A percentile compares a stretch with the other conserved stretches of the same genome.
These are phyloP conservation scores for Gloeophyllum trabeum DNA, from an alignment of 768 basidiomycete genomes.

Conservation along the genomic window DNA sequence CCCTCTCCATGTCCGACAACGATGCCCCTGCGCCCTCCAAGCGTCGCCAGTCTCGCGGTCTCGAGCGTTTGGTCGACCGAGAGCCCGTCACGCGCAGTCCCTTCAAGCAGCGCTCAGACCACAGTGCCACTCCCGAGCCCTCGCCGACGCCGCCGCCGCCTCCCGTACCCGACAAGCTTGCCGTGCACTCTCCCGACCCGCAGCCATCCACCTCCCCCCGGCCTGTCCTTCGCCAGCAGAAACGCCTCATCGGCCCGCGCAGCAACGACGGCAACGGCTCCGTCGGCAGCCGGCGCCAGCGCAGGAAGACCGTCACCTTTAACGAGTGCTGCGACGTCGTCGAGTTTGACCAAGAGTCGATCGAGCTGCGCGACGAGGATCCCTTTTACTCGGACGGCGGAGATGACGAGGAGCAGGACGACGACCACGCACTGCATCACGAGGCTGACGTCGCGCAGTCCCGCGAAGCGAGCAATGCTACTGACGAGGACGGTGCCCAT, in stretches of 20 bases:
- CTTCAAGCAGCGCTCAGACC: slow-evolving; percentile 34
- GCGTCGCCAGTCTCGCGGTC: slow-evolving; percentile 64
- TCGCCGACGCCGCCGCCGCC: slow-evolving; percentile 6
- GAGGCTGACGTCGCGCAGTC: slow-evolving; percentile 8
- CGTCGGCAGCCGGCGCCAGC: slow-evolving; percentile 29
- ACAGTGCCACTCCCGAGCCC: slow-evolving; percentile 7
- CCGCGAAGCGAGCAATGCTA: slow-evolving; percentile 6
- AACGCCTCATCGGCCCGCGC: slow-evolving; percentile 69
- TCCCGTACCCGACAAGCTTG: slow-evolving; percentile 11
- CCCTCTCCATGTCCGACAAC: slow-evolving; percentile 63
- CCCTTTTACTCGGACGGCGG: slow-evolving; percentile 30
- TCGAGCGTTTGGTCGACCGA: slow-evolving; percentile 61
- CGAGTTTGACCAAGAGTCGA: slow-evolving; percentile 63
- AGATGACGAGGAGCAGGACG: slow-evolving; percentile 11
- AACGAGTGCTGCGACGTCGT: slow-evolving; percentile 73
- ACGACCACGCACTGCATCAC: neutral
- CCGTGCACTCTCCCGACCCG: slow-evolving; percentile 3
- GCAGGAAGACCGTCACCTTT: slow-evolving; percentile 72
- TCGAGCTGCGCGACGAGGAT: slow-evolving; percentile 27
- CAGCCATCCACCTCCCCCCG: slow-evolving; percentile 12
- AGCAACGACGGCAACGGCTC: slow-evolving; percentile 29
- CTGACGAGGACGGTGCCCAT: slow-evolving; percentile 2
- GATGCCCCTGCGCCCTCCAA: slow-evolving; percentile 62
- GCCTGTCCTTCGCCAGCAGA: slow-evolving; percentile 30
- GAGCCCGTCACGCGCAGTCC: slow-evolving; percentile 80